Base-by-base conservation (phyloP, 768 basidiomycete species). In the Phanerochaete carnosa region DNA sequence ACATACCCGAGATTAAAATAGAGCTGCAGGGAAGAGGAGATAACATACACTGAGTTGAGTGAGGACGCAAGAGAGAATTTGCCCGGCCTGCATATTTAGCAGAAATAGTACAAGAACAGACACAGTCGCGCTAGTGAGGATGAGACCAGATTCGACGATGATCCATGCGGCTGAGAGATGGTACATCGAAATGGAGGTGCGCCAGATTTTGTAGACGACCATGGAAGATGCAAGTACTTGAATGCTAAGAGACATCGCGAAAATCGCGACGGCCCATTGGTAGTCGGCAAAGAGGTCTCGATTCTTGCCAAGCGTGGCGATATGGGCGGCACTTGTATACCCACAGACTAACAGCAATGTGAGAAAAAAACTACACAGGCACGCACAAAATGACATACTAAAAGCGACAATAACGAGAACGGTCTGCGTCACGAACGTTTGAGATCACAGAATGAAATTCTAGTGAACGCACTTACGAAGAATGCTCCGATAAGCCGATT, bases 121-220 rank as follows among this genome's bases (percentile, higher is more conserved):
- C 26, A 23, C 22, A 37, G 29, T 35, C 16, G 52, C 1, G 3
- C 32, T 32, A 5, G 52, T 35, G 1, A 53, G 52, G 16, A 53
- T n/a, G 33, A 32, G 32, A 7, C 52, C 52, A 1, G 30, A 53
- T 13, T 53, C 52, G 30, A 53, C 52, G 6, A 53, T 53, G 3
- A 53, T 35, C 52, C 52, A 53, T 9, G 35, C 23, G 33, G 35
- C 33, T 5, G 29, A 33, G 13, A 53, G 29, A 19, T 37, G 32
- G 12, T 53, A 5, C 5, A 37, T 23, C 5, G 22, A 6, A 3
- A 19, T 8, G 28, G 7, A 25, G 52, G 5, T 13, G 30, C 33
- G 29, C 57, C 33, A 28, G 29, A 58, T 25, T 30, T 51, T 58
- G 47, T 49, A 58, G 5, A 32, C 57, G 25, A 58, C 37, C 6